Conservation (phyloP, 1,284 basidiomycete species). For the Cutaneotrichosporon cavernicola region DNA sequence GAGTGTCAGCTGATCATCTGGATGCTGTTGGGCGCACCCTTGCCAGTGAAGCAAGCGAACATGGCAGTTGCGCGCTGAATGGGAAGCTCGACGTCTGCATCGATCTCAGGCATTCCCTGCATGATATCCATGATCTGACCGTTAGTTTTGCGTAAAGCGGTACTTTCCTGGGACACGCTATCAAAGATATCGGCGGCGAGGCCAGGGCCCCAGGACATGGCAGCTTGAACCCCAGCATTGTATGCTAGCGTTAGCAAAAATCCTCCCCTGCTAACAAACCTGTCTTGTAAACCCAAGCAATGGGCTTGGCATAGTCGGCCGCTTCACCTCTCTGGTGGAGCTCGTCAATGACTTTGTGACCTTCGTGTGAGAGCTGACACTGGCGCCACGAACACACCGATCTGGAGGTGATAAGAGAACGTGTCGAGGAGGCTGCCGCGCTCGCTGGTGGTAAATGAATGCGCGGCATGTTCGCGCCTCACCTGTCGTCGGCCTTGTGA, state of each 20-base stretch:
- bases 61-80: constrained; percentile 13
- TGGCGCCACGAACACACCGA: constrained; percentile 1
- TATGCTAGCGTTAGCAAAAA: constrained; percentile 8
- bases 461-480: background rate
- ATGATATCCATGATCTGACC: constrained; percentile 14
- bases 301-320: constrained; percentile 13
- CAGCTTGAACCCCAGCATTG: constrained; percentile 13
- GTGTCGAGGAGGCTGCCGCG: background rate
- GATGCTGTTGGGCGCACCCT: background rate
- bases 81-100: constrained; percentile 17
- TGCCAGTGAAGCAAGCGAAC: constrained; percentile 12
- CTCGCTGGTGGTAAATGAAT: background rate
- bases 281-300: constrained; percentile 24
- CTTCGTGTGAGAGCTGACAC: background rate
- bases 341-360: background rate
- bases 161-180: constrained; percentile 2
- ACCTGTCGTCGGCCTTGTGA: background rate
- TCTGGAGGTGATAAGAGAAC: background rate
- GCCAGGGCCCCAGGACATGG: constrained; percentile 3
- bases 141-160: background rate
- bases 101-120: constrained; percentile 2
- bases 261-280: background rate
- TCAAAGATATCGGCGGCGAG: constrained; percentile 14
- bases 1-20: background rate
- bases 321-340: constrained; percentile 4